Base-by-base conservation (phyloP, 192 early-diverging fungal genomes). In the Coemansia sp. region DNA sequence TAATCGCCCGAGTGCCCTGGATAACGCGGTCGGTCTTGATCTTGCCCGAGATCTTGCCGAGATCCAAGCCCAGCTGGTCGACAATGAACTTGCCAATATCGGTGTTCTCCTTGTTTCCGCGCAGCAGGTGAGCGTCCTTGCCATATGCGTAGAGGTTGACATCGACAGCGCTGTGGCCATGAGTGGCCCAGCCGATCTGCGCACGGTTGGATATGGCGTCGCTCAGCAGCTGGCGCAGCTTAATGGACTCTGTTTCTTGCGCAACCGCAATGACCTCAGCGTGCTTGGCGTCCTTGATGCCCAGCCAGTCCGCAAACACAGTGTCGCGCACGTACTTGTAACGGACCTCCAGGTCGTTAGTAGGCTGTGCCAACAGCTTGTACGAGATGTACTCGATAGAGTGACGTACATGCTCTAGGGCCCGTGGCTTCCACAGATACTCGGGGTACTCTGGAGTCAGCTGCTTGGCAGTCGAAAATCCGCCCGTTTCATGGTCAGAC, bases 401-500 rank as follows among this genome's bases (percentile, higher is more conserved):
- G 68, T 87, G 86, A 39, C 84, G 80, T 11, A 94, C 94, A 3
- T 85, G 76, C 21, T 68, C 66, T 38, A 99, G 80, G 3, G 86
- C 90, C 48, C 89, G 80, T 0, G 97, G 97, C 67, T 85, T 80
- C 92, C 93, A 95, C 34, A 85, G 64, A 68, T 99, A 99, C n/a
- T 91, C 90, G 15, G 98, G 96, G 64, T 95, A 98, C 5, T 66
- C 68, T 0, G 70, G 34, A 7, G 80, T 77, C 21, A 90, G 75
- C 84, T 97, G 94, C 66, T 88, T 86, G 39, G 86, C 94, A 31
- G 95, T 82, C 0, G 94, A 88, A 23, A 98, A 86, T 2, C 98
- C 98, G 42, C 98, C 98, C 0, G 98, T 99, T 81, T 99, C 98
- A 78, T 99, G 98, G 80, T 99, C 98, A 23, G 88, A 89, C 23